Evolutionary conservation across 257 asterid genomes (phyloP), one percentile per base, ranked within the genome.

Genomic region (Scutellaria minor): DNA sequence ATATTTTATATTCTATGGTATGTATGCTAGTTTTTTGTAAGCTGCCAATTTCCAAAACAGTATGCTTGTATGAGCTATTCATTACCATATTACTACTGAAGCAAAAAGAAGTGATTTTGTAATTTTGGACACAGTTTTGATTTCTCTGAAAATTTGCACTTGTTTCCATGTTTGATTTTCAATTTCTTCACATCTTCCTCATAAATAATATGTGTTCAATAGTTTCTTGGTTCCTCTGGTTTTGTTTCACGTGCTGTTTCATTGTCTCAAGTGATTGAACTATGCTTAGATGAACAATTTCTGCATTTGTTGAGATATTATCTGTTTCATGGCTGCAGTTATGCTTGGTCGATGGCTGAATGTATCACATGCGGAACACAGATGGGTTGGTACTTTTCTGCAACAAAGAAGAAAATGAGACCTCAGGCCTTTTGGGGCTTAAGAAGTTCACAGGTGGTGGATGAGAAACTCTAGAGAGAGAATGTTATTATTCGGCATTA

Each of bases 361-460:
- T 93, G 98, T 31, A 81, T 85, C 47, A 51, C 83, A n/a, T 93
- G 98, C 47, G 96, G 85, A 62, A 64, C 83, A 6, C 98, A 89
- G 42, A 61, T 93, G 88, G 98, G 98, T 57, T 93, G 97, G 98
- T 87, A 86, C 63, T 93, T 91, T 57, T 85, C 96, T 5, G 87
- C 98, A 27, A 80, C 90, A 45, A 83, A 76, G 74, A 86, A 75
- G 76, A 88, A 79, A 71, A 54, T 89, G 85, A 83, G 78, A 78
- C 98, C 98, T 11, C 85, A 71, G 66, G 92, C 96, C 24, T 93
- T 93, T 79, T 93, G 98, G 98, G 98, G 97, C 54, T 81, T 93
- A 67, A 78, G 97, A 82, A 88, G 95, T 80, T 88, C 98, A 6
- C 97, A 93, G 79, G 87, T 93, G 64, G 83, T 82, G 50, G 98